Evolutionary conservation across 257 asterid genomes (phyloP), one percentile per base, ranked within the genome.

Genomic region (Solanum microdontum): DNA sequence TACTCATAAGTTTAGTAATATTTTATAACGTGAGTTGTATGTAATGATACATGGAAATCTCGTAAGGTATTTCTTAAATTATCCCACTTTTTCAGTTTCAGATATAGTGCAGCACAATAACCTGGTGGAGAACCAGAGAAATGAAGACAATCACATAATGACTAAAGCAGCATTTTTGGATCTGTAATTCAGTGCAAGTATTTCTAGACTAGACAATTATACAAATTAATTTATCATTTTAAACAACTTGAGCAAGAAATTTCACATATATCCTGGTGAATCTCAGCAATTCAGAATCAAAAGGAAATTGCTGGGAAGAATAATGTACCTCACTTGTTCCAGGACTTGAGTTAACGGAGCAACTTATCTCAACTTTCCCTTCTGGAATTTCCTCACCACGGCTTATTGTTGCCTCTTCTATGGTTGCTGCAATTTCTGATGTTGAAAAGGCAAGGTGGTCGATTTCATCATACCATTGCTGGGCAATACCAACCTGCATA

Each of bases 311-410:
- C 39, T 10, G 69, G 85, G 21, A 82, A 82, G 12, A 10, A 48
- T 80, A 80, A 30, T 2, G 64, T 93, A 95, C 99, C 98, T 97
- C 98, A 51, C 99, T 95, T 88, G 97, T 93, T 90, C 99, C 98
- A 7, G 99, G 99, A 89, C 99, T 97, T n/a, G 95, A 92, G 91
- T 93, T 92, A 87, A 95, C 84, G 19, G 92, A 90, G 93, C 96
- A 93, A 82, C 88, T 91, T 84, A 97, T 90, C 64, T 94, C 85
- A 72, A 91, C 89, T 88, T 86, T 94, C 85, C 92, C 94, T 23
- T 93, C 95, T 80, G 89, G 90, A 86, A 88, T 86, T 83, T 89
- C 91, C 58, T 88, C 91, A 69, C 8, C 76, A 17, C 48, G 34
- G 72, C 66, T 72, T 40, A 26, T 83, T 45, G 58, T 92, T 85